Evolutionary conservation across 2,329 filamentous ascomycete genomes (phyloP).

Genomic region (Ilyonectria robusta): DNA sequence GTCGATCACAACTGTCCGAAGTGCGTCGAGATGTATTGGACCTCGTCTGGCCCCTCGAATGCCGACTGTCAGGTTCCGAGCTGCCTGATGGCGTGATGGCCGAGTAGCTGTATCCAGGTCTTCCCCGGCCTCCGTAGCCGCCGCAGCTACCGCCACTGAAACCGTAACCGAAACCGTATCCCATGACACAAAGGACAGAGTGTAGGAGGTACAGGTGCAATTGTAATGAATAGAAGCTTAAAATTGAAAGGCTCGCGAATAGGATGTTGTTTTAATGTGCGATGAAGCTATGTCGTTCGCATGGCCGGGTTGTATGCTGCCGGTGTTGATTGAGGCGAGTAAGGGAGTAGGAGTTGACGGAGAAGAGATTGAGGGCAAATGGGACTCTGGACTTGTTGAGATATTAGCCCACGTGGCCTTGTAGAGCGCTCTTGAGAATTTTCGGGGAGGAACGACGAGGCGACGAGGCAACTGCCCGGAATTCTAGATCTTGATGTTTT

Average conservation of each 20-base stretch:
- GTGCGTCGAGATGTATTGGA: neutral
- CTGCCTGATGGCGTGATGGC: slow-evolving; percentile 7
- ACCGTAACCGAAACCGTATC: slow-evolving; percentile 12
- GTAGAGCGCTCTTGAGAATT: neutral
- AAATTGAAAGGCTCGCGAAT: neutral
- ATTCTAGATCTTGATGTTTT: neutral
- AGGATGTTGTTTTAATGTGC: neutral
- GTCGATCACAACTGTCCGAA: slow-evolving; percentile 6
- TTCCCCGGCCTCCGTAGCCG: slow-evolving; percentile 1
- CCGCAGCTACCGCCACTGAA: slow-evolving; percentile 4
- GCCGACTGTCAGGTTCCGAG: neutral
- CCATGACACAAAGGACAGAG: slow-evolving; percentile 6
- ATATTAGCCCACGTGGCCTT: neutral
- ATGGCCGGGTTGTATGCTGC: neutral
- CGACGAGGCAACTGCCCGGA: neutral
- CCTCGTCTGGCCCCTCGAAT: neutral
- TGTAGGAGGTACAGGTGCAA: neutral
- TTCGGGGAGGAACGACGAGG: neutral
- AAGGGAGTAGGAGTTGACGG: neutral
- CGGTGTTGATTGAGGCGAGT: neutral
- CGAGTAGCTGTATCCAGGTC: slow-evolving; percentile 15
- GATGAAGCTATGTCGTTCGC: neutral
- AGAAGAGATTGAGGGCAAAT: too few species aligned
- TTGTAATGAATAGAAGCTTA: neutral
- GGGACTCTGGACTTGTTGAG: too few species aligned